Evolutionary conservation across 2,329 filamentous ascomycete species (phyloP).

Genomic region (Fusarium begoniae): DNA sequence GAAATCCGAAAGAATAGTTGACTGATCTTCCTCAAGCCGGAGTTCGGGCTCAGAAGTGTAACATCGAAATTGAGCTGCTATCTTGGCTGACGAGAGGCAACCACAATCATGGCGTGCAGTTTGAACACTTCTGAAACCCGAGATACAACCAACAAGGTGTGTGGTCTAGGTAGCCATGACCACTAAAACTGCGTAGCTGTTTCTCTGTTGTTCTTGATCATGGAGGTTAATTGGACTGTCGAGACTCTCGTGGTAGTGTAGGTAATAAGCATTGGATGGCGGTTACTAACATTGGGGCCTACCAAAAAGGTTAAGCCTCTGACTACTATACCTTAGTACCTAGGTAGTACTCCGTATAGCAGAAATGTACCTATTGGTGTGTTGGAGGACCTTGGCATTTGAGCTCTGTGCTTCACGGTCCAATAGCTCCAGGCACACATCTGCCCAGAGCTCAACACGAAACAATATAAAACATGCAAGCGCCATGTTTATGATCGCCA

Average conservation of each 20-base stretch:
- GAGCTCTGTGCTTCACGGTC: constrained; percentile 5
- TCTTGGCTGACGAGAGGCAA: constrained; percentile 11
- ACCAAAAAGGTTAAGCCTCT: constrained; percentile 6
- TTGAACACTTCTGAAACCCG: constrained; percentile 16
- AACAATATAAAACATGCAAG: constrained; percentile 21
- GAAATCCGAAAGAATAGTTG: neutral
- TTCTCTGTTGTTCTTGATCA: neutral
- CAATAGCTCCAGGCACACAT: constrained; percentile 12
- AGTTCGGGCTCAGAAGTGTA: neutral
- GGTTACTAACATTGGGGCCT: neutral
- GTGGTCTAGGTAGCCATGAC: neutral
- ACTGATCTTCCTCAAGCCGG: neutral
- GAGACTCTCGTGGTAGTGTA: neutral
- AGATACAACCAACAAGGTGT: neutral
- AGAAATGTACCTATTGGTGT: constrained; percentile 21
- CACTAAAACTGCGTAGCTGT: neutral
- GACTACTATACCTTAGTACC: too few relatives aligned
- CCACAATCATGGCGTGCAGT: neutral
- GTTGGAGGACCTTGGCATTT: constrained; percentile 34
- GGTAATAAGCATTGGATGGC: constrained; percentile 1
- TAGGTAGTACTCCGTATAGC: neutral
- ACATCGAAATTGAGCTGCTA: neutral
- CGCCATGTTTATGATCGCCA: neutral
- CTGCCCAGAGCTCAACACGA: constrained; percentile 14
- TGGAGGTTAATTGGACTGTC: neutral